Conservation (phyloP, 768 basidiomycete species). For the Boletus sensibilis region DNA sequence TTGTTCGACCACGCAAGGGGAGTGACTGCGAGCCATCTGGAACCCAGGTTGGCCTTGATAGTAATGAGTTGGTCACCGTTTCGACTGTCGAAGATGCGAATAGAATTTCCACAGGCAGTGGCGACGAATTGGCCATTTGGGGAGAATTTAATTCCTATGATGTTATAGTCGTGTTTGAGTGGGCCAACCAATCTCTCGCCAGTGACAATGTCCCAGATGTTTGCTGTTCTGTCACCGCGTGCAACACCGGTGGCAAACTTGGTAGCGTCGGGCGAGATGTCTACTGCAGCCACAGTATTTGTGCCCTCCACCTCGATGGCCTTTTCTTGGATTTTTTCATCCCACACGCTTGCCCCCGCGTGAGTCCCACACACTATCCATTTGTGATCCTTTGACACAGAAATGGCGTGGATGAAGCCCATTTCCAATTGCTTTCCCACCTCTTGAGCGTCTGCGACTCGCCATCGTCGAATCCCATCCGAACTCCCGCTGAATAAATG, state of each 20-base stretch:
- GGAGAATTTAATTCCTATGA: not conserved
- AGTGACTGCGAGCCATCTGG: accelerated
- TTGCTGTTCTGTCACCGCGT: not conserved
- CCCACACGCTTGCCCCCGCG: not conserved
- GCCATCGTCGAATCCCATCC: not conserved
- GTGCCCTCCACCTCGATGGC: not conserved
- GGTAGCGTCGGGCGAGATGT: not conserved
- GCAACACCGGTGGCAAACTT: not conserved
- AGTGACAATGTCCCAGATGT: not conserved
- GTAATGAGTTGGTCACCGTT: conserved; percentile 1
- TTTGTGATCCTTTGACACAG: not conserved
- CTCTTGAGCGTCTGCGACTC: not conserved
- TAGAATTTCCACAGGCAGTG: not conserved
- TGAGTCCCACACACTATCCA: not conserved
- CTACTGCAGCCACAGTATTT: not conserved
- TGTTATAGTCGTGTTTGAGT: not conserved
- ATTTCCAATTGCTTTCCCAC: not conserved
- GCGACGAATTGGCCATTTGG: not conserved
- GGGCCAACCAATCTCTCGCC: not conserved
- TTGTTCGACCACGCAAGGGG: not conserved
- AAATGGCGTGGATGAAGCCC: not conserved
- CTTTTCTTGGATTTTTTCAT: not conserved
- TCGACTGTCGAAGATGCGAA: not conserved
- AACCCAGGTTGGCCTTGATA: not conserved
- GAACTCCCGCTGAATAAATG: not conserved